Evolutionary conservation across 257 asterid genomes (phyloP).

Genomic region (Buddleja alternifolia): DNA sequence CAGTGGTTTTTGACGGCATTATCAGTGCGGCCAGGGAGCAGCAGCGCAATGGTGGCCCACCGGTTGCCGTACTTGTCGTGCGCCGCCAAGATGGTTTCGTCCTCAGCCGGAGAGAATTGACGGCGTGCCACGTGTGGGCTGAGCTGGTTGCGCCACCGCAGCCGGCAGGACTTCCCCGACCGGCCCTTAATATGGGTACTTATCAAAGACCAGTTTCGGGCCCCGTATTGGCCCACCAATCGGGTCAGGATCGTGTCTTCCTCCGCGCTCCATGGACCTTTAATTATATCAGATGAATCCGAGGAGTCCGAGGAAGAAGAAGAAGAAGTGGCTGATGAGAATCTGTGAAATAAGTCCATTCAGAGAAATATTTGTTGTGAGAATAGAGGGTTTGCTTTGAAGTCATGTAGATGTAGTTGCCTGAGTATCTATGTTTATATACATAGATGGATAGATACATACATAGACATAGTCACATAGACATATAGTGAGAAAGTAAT

Average conservation of each 20-base stretch:
- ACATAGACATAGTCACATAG: no score
- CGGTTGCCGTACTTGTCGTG: slow-evolving; percentile 69
- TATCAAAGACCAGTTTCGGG: slow-evolving; percentile 75
- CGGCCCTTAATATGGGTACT: slow-evolving; percentile 74
- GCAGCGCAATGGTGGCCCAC: slow-evolving; percentile 84
- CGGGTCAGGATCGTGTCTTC: slow-evolving; percentile 72
- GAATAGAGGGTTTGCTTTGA: no score
- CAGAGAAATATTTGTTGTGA: no score
- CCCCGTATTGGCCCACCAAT: slow-evolving; percentile 67
- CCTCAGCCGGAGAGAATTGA: slow-evolving; percentile 71
- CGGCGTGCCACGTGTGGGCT: slow-evolving; percentile 81
- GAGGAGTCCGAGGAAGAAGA: slow-evolving; percentile 50
- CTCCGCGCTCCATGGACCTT: slow-evolving; percentile 89
- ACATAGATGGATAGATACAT: no score
- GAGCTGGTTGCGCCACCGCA: slow-evolving; percentile 82
- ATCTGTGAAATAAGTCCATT: slow-evolving; percentile 44
- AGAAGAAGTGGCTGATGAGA: slow-evolving; percentile 58
- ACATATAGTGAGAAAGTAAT: no score
- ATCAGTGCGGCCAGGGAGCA: slow-evolving; percentile 76
- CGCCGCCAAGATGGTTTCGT: slow-evolving; percentile 68
- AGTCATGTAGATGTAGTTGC: no score
- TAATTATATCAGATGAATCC: slow-evolving; percentile 53
- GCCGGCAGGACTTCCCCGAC: slow-evolving; percentile 74
- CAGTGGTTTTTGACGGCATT: slow-evolving; percentile 86
- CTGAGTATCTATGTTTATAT: no score